phyloP scores from a whole-genome alignment of 208 protist genomes.

The Crithidia brevicula region DNA sequence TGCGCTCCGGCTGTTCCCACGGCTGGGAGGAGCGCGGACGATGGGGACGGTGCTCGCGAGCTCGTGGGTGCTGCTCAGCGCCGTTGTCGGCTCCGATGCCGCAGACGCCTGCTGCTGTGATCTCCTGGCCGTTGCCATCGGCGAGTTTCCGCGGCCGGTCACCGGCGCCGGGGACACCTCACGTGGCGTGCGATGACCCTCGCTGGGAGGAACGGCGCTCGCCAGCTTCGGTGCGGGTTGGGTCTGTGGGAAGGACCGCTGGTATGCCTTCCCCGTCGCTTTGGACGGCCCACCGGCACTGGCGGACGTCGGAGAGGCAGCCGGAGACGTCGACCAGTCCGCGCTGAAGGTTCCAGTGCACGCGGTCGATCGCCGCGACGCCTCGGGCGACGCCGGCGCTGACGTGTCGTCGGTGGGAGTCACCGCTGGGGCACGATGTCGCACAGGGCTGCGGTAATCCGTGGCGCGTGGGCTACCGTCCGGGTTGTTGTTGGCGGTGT shows the following conservation, averaged over 20 bases:
- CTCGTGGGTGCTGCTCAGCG: not conserved
- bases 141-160: not conserved
- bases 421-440: slow-evolving; percentile 10
- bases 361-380: not conserved
- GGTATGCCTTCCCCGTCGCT: not conserved
- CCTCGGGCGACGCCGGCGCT: not conserved
- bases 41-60: slow-evolving; percentile 19
- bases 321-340: not conserved
- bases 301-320: not conserved
- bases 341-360: slow-evolving; percentile 1
- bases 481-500: not conserved
- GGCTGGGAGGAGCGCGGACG: slow-evolving; percentile 6
- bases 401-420: slow-evolving; percentile 14
- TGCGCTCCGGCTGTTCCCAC: slow-evolving; percentile 17
- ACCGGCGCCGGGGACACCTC: slow-evolving; percentile 10
- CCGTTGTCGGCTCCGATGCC: not conserved
- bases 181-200: slow-evolving; percentile 7
- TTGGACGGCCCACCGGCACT: not conserved
- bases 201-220: not conserved
- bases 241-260: not conserved
- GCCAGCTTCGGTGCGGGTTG: not conserved
- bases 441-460: slow-evolving; percentile 34
- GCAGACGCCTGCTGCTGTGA: not conserved
- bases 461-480: slow-evolving; percentile 24
- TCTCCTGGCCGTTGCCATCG: not conserved